Base-by-base conservation (phyloP, 2,329 filamentous ascomycete species). In the Neofusicoccum kwambonambiense region DNA sequence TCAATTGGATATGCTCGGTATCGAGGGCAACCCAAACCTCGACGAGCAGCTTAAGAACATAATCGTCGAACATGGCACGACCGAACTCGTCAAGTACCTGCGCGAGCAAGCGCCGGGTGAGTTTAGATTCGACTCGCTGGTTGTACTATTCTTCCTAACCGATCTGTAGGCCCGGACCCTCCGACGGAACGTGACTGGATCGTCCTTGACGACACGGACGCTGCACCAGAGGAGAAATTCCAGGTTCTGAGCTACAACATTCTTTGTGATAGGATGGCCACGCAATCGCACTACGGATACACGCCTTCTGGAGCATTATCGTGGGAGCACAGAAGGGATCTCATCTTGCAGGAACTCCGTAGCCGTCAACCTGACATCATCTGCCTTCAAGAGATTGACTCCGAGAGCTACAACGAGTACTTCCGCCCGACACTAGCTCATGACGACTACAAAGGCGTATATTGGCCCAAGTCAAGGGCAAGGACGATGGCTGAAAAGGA, bases 191-290 rank as follows among this genome's bases (percentile, higher is more conserved):
- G 95, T 71, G 88, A 90, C 71, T 89, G 89, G 79, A 87, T 97
- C 66, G 84, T 90, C n/a, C 86, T 98, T 68, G 76, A 84, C 76
- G 89, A 90, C 62, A 73, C 77, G 3, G 69, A 72, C 83, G 64
- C 83, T 80, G 67, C 77, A 41, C 71, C 78, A 50, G 75, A 81
- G 63, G 76, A 97, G 73, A 89, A 87, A 62, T 87, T 98, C 75
- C 92, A 91, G 65, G 89, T 96, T 8, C 84, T 98, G 67, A 96
- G 92, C 22, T 97, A 95, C 88, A 99, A 99, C 76, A 96, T 94
- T 52, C 85, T 99, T 11, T 97, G 94, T 78, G 93, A 97, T 78
- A 92, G 93, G 73, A 96, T 95, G 71, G 93, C 93, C 4, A 97
- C 93, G 0, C 84, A 88, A 63, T 84, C 88, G 63, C 87, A 91